These are phyloP conservation scores for Arabidopsis suecica DNA, from an alignment of 345 rosid species.

Conservation along the genomic window DNA sequence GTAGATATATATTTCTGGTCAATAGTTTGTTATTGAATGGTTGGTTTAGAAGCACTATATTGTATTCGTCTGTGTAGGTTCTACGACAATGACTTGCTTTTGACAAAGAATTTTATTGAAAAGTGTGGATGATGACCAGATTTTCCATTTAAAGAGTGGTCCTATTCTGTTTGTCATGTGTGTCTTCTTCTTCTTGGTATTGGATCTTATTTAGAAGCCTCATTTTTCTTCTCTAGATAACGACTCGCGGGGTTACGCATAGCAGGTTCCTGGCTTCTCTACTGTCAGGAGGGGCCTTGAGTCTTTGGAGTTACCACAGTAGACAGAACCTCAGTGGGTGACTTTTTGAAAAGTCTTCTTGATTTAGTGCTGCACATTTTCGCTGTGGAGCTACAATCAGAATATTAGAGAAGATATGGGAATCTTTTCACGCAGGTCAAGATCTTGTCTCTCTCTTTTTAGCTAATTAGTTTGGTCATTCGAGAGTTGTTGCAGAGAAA, in stretches of 20 bases:
- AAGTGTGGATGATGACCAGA: conserved; percentile 25
- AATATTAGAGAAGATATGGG: conserved; percentile 55
- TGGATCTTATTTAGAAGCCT: neutral
- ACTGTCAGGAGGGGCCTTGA: conserved; percentile 29
- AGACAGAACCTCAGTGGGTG: conserved; percentile 23
- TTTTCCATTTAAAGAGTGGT: conserved; percentile 5
- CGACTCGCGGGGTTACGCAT: conserved; percentile 6
- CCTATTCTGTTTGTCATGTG: conserved; percentile 19
- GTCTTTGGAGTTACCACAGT: conserved; percentile 28
- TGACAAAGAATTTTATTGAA: neutral
- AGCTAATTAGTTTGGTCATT: neutral
- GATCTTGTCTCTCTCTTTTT: conserved; percentile 32
- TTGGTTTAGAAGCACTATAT: conserved; percentile 35
- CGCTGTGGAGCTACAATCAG: conserved; percentile 24
- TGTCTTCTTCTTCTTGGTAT: conserved; percentile 27
- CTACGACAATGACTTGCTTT: conserved; percentile 38
- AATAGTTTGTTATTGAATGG: conserved; percentile 38
- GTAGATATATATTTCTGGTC: conserved; percentile 21
- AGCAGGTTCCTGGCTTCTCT: conserved; percentile 40
- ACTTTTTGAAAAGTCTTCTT: neutral
- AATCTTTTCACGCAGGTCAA: conserved; percentile 66
- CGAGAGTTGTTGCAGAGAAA: conserved; percentile 5
- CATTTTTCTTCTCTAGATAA: conserved; percentile 4
- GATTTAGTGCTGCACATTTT: conserved; percentile 22
- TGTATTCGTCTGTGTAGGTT: conserved; percentile 41